These are phyloP conservation scores for Escallonia rubra DNA, from an alignment of 129 eudicot species.

Conservation along the genomic window DNA sequence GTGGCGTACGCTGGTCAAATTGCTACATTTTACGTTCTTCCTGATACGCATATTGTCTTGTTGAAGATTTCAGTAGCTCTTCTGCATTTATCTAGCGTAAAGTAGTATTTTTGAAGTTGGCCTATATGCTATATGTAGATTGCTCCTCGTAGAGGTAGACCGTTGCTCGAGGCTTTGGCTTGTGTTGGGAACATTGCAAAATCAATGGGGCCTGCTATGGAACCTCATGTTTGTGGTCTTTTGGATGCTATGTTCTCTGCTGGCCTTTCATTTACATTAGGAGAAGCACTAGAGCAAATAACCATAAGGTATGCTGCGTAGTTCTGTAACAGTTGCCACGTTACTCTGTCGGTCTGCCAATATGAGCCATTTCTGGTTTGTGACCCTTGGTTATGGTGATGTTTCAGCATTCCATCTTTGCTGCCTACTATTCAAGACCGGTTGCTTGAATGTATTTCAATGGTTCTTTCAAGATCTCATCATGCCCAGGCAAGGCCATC, in stretches of 20 bases:
- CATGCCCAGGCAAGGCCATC: conserved; percentile 52
- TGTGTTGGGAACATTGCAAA: conserved; percentile 93
- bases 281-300: conserved; percentile 84
- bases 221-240: conserved; percentile 75
- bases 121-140: conserved; percentile 44
- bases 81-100: background rate
- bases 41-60: conserved; percentile 3
- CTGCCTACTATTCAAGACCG: conserved; percentile 85
- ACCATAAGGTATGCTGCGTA: conserved; percentile 47
- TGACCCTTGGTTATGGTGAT: conserved; percentile 11
- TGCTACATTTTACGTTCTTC: background rate
- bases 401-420: conserved; percentile 80
- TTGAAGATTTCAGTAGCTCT: conserved; percentile 4
- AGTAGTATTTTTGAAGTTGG: conserved; percentile 1
- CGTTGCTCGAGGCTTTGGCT: conserved; percentile 91
- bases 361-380: background rate
- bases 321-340: background rate
- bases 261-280: conserved; percentile 74
- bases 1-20: background rate
- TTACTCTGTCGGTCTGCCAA: conserved; percentile 1
- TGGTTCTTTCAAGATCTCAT: conserved; percentile 66
- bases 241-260: conserved; percentile 86
- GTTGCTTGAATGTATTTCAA: conserved; percentile 74
- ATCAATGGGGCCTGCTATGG: conserved; percentile 93
- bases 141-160: conserved; percentile 97